Conservation (phyloP, 352 stramenopile genomes). For the Thalassiosira ordinaria region DNA sequence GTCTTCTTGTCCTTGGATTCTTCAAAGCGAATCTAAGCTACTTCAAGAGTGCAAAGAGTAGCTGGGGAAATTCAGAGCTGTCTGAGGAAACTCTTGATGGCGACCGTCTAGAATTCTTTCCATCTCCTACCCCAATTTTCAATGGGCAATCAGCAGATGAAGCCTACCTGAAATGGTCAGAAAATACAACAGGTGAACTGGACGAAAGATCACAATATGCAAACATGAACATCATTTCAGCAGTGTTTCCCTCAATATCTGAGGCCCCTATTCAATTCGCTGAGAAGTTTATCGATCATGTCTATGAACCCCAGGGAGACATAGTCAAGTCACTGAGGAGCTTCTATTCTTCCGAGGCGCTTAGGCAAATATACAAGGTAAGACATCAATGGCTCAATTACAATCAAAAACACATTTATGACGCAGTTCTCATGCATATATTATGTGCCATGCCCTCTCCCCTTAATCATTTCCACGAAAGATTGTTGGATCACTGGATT, state of each 20-base stretch:
- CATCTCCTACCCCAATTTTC: constrained; percentile 23
- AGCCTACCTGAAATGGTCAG: constrained; percentile 54
- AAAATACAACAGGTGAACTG: constrained; percentile 42
- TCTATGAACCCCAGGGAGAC: constrained; percentile 82
- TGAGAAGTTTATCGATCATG: constrained; percentile 72
- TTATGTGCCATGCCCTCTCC: not conserved
- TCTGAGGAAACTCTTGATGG: constrained; percentile 22
- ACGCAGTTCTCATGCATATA: not conserved
- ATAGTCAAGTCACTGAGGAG: constrained; percentile 74
- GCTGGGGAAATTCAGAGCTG: constrained; percentile 29
- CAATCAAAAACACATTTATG: not conserved
- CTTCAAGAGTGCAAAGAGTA: constrained; percentile 76
- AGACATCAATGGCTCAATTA: no score
- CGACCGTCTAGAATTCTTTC: constrained; percentile 37
- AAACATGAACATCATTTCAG: constrained; percentile 72
- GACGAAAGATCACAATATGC: constrained; percentile 44
- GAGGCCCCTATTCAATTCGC: constrained; percentile 81
- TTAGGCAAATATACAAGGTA: constrained; percentile 85
- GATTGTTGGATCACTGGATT: constrained; percentile 85
- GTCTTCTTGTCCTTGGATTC: constrained; percentile 76
- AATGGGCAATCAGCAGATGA: constrained; percentile 36
- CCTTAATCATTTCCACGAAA: no score
- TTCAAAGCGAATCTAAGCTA: constrained; percentile 84
- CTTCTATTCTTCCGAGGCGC: constrained; percentile 75
- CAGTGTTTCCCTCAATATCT: constrained; percentile 81